Evolutionary conservation across 352 stramenopile species (phyloP).

Genomic region (Chrysophaeum taylorii): DNA sequence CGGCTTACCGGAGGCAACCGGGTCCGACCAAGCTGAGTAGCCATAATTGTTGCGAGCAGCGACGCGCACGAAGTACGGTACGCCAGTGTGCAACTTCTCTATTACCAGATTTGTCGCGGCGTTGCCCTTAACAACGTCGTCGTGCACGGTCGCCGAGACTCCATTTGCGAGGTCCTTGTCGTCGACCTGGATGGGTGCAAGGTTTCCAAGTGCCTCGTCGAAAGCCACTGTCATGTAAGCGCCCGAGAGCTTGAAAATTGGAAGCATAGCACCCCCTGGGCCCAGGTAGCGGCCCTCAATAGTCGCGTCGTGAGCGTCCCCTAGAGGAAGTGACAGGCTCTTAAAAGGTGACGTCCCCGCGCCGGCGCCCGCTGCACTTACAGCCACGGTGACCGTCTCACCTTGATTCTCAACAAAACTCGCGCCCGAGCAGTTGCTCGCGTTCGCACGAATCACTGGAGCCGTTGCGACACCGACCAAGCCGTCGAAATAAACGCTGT

Average conservation of each 20-base stretch:
- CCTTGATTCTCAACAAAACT: not conserved
- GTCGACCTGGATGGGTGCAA: constrained; percentile 20
- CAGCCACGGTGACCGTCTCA: not conserved
- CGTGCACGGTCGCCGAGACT: constrained; percentile 23
- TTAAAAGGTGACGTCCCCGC: not conserved
- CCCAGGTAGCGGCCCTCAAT: constrained; percentile 30
- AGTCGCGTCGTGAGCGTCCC: not conserved
- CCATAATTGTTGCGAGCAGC: constrained; percentile 40
- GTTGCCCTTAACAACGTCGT: constrained; percentile 37
- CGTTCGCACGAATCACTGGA: not conserved
- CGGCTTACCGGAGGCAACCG: constrained; percentile 29
- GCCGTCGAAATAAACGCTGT: constrained; percentile 47
- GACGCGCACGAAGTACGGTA: constrained; percentile 47
- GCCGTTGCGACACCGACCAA: not conserved
- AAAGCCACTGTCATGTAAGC: constrained; percentile 46
- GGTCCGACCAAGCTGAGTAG: constrained; percentile 32
- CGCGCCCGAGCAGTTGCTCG: not conserved
- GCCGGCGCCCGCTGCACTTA: not conserved
- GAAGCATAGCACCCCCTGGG: constrained; percentile 26
- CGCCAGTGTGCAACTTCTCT: constrained; percentile 42
- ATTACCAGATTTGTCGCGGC: constrained; percentile 38
- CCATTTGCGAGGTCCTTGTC: constrained; percentile 15
- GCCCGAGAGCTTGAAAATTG: constrained; percentile 44
- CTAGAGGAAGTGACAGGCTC: constrained; percentile 7
- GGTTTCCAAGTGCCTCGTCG: constrained; percentile 45